A percentile compares a stretch with the other conserved stretches of the same genome.
Evolutionary conservation across 1,139 yeast genomes (phyloP).

Genomic region (Torulaspora globosa): DNA sequence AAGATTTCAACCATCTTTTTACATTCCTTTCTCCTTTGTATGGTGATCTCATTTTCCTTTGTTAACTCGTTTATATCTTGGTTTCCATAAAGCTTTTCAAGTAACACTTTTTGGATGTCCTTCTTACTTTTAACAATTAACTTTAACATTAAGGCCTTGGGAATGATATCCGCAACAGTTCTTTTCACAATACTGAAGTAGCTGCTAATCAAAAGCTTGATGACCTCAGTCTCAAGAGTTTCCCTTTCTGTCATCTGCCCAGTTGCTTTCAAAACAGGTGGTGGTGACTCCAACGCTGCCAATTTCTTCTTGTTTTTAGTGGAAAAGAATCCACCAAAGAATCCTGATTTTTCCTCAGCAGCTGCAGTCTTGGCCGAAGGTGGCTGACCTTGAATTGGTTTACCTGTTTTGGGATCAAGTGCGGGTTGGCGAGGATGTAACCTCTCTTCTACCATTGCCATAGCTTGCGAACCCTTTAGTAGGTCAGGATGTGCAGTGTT

Average conservation of each 20-base stretch:
- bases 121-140: constrained; percentile 79
- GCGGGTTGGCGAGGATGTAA: constrained; percentile 81
- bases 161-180: constrained; percentile 88
- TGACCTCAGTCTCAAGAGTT: constrained; percentile 94
- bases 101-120: constrained; percentile 82
- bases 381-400: constrained; percentile 51
- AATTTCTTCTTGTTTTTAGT: constrained; percentile 90
- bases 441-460: constrained; percentile 90
- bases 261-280: constrained; percentile 88
- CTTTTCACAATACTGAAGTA: constrained; percentile 90
- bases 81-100: constrained; percentile 79
- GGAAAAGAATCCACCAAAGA: constrained; percentile 92
- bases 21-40: constrained; percentile 93
- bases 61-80: constrained; percentile 73
- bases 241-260: constrained; percentile 95
- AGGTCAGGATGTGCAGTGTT: constrained; percentile 98
- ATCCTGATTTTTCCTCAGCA: constrained; percentile 53
- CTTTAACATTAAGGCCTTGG: constrained; percentile 92
- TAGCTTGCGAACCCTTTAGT: constrained; percentile 90
- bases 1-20: constrained; percentile 90
- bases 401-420: constrained; percentile 91
- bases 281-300: constrained; percentile 97
- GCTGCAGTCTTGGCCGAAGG: constrained; percentile 28
- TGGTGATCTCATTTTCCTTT: constrained; percentile 87
- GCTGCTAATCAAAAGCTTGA: constrained; percentile 83